phyloP scores from a whole-genome alignment of 306 rosid genomes.

The Inga leiocalycina region DNA sequence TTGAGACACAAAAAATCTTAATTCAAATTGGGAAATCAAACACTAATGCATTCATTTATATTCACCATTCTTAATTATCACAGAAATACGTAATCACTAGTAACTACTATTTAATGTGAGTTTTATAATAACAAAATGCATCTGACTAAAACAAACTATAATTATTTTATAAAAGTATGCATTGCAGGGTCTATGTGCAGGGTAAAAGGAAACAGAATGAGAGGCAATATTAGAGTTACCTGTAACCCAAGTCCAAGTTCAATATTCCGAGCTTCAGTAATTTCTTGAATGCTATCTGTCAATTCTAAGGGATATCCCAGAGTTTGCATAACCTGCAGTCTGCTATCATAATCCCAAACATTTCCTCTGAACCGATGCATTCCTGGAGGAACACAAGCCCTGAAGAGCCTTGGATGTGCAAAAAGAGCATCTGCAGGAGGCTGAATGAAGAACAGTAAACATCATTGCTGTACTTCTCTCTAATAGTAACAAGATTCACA shows the following conservation, averaged over 20 bases:
- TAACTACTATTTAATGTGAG: not conserved
- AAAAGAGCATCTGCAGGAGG: constrained; percentile 97
- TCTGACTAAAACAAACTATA: not conserved
- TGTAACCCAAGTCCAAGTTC: constrained; percentile 98
- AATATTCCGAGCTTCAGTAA: constrained; percentile 79
- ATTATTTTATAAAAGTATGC: not conserved
- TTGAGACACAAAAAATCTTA: not conserved
- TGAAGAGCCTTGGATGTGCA: constrained; percentile 89
- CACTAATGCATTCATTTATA: not conserved
- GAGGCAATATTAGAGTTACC: constrained; percentile 46
- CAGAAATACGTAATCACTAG: not conserved
- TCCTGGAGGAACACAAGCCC: constrained; percentile 97
- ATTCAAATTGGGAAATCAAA: not conserved
- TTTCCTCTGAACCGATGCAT: constrained; percentile 97
- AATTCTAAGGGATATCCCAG: constrained; percentile 77
- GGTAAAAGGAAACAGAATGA: constrained; percentile 23
- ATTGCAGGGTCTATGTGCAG: constrained; percentile 15
- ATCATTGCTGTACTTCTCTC: constrained; percentile 35
- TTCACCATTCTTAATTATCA: constrained; percentile 7
- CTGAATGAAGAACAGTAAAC: constrained; percentile 51
- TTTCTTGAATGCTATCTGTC: constrained; percentile 73
- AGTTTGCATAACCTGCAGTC: constrained; percentile 70
- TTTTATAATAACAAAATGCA: constrained; percentile 1
- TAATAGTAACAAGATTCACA: not conserved
- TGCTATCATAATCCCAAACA: constrained; percentile 86